A percentile compares a stretch with the other conserved stretches of the same genome.
Conservation (phyloP, 2,329 filamentous ascomycete genomes). For the Rutstroemia sydowiana region DNA sequence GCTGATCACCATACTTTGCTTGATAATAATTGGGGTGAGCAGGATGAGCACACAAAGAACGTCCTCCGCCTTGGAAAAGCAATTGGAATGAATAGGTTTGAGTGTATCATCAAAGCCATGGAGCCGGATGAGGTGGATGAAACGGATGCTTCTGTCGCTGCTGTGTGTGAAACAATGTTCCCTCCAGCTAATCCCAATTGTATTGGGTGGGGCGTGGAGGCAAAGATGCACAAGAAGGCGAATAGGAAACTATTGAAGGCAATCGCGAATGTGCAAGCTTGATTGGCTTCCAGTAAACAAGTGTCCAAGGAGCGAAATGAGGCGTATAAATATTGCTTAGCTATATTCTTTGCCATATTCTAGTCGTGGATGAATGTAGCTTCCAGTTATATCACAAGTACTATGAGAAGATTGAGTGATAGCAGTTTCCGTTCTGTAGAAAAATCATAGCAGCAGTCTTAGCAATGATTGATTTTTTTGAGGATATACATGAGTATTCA, state of each 20-base stretch:
- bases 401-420: no score
- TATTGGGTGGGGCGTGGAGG: slow-evolving; percentile 7
- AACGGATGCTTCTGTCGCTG: not conserved
- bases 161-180: not conserved
- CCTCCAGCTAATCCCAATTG: not conserved
- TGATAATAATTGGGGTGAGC: not conserved
- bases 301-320: not conserved
- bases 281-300: not conserved
- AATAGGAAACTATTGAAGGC: slow-evolving; percentile 1
- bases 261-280: not conserved
- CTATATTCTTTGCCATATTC: no score
- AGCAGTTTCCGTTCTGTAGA: no score
- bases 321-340: no score
- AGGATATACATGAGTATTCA: no score
- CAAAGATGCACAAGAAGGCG: slow-evolving; percentile 2
- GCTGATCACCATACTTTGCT: not conserved
- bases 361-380: no score
- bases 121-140: not conserved
- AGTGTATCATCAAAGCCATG: slow-evolving; percentile 3
- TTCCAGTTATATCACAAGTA: no score
- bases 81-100: slow-evolving; percentile 5
- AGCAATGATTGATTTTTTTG: no score
- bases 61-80: not conserved
- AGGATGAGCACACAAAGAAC: not conserved
- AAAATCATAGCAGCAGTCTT: no score